Evolutionary conservation across 2,329 filamentous ascomycete species (phyloP).

Genomic region (Colletotrichum salicis): DNA sequence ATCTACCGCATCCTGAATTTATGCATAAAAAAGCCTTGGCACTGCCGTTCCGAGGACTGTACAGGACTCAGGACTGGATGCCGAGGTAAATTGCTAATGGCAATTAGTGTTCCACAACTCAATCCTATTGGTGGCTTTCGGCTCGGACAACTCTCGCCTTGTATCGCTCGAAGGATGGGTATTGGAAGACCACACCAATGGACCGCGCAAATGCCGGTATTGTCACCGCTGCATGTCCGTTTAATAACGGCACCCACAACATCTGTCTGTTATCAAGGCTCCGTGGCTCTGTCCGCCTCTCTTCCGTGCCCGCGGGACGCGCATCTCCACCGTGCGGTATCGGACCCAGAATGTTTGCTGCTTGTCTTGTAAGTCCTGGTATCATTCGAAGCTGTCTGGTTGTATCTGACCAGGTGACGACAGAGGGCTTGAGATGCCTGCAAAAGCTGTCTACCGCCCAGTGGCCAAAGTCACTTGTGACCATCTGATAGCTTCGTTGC

Average conservation of each 20-base stretch:
- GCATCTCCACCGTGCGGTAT: not conserved
- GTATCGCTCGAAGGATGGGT: not conserved
- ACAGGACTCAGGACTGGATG: not conserved
- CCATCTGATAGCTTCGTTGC: constrained; percentile 29
- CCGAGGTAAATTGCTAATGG: not conserved
- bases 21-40: constrained; percentile 26
- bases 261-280: not conserved
- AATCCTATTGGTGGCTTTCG: not conserved
- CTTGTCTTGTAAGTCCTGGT: not conserved
- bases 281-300: not conserved
- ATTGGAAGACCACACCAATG: not conserved
- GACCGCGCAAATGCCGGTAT: not conserved
- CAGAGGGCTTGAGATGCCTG: not conserved
- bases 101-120: not conserved
- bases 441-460: not conserved
- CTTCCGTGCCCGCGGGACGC: not conserved
- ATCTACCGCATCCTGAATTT: not conserved
- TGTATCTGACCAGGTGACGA: not conserved
- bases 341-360: not conserved
- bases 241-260: not conserved
- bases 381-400: not conserved
- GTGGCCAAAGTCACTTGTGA: not conserved
- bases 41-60: not conserved
- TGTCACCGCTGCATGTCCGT: not conserved
- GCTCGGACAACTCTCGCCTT: not conserved